Evolutionary conservation across 78 protist genomes (phyloP).

Genomic region (Monosiga brevicollis): DNA sequence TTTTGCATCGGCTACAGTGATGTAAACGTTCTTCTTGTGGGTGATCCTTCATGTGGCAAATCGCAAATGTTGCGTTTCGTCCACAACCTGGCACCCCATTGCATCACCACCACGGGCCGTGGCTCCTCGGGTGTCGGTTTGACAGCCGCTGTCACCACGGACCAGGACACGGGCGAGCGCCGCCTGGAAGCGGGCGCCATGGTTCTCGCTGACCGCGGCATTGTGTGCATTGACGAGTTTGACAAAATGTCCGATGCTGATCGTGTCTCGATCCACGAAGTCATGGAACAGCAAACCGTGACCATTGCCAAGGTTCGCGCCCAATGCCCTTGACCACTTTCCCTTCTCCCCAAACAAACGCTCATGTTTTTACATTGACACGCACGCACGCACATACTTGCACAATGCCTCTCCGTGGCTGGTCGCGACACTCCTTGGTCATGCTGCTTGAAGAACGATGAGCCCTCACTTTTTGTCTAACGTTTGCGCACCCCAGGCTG

Average conservation of each 20-base stretch:
- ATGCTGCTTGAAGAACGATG: not conserved
- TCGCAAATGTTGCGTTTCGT: conserved; percentile 94
- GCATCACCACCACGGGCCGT: conserved; percentile 95
- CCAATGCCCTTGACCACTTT: not conserved
- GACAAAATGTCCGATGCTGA: conserved; percentile 96
- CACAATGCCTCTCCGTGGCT: too few species aligned
- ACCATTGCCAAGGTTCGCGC: conserved; percentile 98
- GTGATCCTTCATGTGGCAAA: conserved; percentile 99
- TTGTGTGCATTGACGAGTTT: conserved; percentile 97
- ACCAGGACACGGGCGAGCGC: conserved; percentile 90
- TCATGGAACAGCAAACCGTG: conserved; percentile 99
- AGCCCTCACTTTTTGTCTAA: not conserved
- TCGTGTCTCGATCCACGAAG: conserved; percentile 88
- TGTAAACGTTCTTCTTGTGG: conserved; percentile 91
- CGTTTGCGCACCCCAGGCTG: too few species aligned
- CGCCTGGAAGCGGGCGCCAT: conserved; percentile 99
- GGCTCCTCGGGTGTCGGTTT: conserved; percentile 99
- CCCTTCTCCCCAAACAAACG: too few species aligned
- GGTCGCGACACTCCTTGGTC: too few species aligned
- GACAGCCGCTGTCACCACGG: conserved; percentile 96
- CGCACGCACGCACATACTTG: too few species aligned
- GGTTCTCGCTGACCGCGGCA: conserved; percentile 99
- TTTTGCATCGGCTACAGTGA: conserved; percentile 40
- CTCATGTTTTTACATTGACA: too few species aligned
- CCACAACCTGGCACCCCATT: conserved; percentile 85